Evolutionary conservation across 2,329 filamentous ascomycete species (phyloP).

Genomic region (Aphanoascus verrucosus): DNA sequence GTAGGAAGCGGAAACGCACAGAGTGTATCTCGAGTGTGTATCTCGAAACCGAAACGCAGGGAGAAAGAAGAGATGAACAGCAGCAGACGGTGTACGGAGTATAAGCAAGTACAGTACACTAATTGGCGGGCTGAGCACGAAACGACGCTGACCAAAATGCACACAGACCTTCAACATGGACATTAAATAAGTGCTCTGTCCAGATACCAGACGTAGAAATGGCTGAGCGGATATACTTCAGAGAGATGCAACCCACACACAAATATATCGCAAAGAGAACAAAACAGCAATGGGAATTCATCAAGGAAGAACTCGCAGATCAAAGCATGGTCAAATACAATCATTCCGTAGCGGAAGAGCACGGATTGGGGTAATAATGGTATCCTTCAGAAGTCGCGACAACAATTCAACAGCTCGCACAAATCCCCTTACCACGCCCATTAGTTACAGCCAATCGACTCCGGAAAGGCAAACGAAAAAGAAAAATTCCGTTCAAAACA

Average conservation of each 20-base stretch:
- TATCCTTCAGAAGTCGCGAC: conserved; percentile 8
- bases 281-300: neutral
- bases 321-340: conserved; percentile 11
- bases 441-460: conserved; percentile 9
- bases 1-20: conserved; percentile 7
- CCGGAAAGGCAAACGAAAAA: neutral
- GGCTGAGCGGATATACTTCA: conserved; percentile 3
- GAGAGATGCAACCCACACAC: neutral
- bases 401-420: conserved; percentile 3
- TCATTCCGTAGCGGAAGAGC: conserved; percentile 6
- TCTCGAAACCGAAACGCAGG: conserved; percentile 3
- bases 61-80: conserved; percentile 4
- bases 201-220: neutral
- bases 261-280: neutral
- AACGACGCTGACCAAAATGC: neutral
- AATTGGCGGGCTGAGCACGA: neutral
- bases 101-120: conserved; percentile 8
- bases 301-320: conserved; percentile 7
- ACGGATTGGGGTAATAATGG: conserved; percentile 5
- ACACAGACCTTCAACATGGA: neutral
- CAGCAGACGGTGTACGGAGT: conserved; percentile 9
- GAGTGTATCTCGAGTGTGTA: conserved; percentile 8
- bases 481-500: neutral
- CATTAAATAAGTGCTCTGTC: conserved; percentile 3
- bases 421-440: conserved; percentile 3